These are phyloP conservation scores for Calocera viscosa DNA, from an alignment of 768 basidiomycete genomes.

Conservation along the genomic window DNA sequence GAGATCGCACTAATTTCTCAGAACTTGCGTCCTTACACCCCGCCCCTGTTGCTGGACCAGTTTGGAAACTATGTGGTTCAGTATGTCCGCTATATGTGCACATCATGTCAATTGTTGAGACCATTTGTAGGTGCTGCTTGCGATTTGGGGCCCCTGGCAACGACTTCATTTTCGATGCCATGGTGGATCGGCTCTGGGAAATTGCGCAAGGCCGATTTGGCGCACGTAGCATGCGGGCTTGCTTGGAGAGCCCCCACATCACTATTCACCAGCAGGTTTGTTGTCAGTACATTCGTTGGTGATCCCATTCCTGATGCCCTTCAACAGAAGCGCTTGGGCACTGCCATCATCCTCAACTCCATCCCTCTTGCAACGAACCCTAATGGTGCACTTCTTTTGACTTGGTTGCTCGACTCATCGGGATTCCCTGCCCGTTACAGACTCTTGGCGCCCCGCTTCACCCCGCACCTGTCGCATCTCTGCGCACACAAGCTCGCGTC, in stretches of 20 bases:
- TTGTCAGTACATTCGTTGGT: neutral
- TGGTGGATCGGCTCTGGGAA: conserved; percentile 97
- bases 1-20: conserved; percentile 76
- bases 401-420: conserved; percentile 93
- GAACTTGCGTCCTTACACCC: conserved; percentile 80
- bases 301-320: neutral
- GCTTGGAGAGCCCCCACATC: conserved; percentile 81
- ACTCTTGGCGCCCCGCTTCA: conserved; percentile 87
- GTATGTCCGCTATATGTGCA: conserved; percentile 36
- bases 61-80: conserved; percentile 90
- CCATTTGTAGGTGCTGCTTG: conserved; percentile 57
- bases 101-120: conserved; percentile 25
- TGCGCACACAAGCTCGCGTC: conserved; percentile 98
- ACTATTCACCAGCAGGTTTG: conserved; percentile 65
- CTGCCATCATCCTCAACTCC: conserved; percentile 89
- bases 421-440: conserved; percentile 92
- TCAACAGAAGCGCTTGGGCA: conserved; percentile 69
- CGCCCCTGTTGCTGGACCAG: conserved; percentile 86
- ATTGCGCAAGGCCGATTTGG: conserved; percentile 96
- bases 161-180: conserved; percentile 95
- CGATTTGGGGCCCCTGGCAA: conserved; percentile 81
- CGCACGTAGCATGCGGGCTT: conserved; percentile 94
- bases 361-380: conserved; percentile 96
- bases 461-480: conserved; percentile 88
- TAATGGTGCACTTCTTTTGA: conserved; percentile 87